A percentile compares a stretch with the other conserved stretches of the same genome.
phyloP scores from a whole-genome alignment of 2,329 filamentous ascomycete species.

The Lomentospora prolificans region DNA sequence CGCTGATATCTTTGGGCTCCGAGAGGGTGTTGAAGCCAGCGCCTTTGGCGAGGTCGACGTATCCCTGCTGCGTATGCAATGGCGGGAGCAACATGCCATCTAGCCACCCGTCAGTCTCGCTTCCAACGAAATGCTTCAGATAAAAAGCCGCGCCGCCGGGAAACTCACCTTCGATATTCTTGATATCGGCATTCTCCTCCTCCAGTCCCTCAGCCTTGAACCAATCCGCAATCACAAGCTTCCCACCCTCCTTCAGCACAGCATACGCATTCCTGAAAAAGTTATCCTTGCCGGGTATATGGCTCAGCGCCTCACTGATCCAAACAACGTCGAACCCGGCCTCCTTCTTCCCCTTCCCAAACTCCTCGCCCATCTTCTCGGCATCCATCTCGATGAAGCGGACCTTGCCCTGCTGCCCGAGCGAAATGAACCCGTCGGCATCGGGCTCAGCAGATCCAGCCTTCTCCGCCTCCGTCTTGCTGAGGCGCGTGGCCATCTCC shows the following conservation, averaged over 20 bases:
- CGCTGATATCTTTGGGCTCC: constrained; percentile 45
- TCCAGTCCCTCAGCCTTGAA: constrained; percentile 42
- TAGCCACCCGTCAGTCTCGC: too few species aligned
- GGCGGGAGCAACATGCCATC: constrained; percentile 52
- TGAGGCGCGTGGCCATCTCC: constrained; percentile 44
- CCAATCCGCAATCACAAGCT: constrained; percentile 51
- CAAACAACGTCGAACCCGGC: constrained; percentile 44
- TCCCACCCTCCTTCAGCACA: constrained; percentile 38
- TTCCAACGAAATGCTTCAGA: too few species aligned
- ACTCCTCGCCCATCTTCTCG: constrained; percentile 47
- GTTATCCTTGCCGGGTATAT: constrained; percentile 47
- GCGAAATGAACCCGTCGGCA: constrained; percentile 23
- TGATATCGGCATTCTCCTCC: constrained; percentile 39
- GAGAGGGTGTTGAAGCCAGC: constrained; percentile 36
- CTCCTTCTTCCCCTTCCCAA: constrained; percentile 21
- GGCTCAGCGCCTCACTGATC: constrained; percentile 53
- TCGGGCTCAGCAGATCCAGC: constrained; percentile 12
- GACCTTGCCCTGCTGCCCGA: constrained; percentile 34
- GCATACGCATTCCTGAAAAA: constrained; percentile 44
- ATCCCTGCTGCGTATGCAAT: constrained; percentile 42
- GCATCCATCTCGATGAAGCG: constrained; percentile 50
- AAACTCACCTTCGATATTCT: constrained; percentile 44
- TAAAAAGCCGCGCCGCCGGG: too few species aligned
- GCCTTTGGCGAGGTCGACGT: constrained; percentile 36
- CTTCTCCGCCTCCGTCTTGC: constrained; percentile 22